Percentiles rank a stretch among this genome's conserved stretches.
Conservation (phyloP, 1,284 basidiomycete genomes). For the Heterobasidion irregulare region DNA sequence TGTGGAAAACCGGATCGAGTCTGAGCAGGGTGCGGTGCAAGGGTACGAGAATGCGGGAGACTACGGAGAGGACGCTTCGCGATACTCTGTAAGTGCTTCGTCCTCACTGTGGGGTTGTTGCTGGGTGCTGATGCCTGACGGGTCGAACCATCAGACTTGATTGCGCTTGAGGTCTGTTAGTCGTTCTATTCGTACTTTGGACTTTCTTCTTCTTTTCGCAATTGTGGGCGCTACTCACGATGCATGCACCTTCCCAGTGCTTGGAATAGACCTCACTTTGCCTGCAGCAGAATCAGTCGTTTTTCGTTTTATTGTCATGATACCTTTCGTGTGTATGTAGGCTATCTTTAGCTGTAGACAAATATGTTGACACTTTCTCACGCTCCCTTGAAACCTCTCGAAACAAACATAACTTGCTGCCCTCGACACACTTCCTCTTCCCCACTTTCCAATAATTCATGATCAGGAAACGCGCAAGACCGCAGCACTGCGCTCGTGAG, state of each 20-base stretch:
- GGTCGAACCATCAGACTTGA: no score
- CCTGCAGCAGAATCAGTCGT: no score
- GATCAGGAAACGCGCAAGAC: slow-evolving; percentile 60
- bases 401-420: neutral
- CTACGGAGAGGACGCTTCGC: neutral
- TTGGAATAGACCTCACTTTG: no score
- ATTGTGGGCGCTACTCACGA: no score
- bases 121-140: neutral
- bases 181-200: no score
- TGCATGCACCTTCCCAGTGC: no score
- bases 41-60: neutral
- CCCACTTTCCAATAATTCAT: slow-evolving; percentile 19
- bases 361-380: no score
- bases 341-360: no score
- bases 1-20: neutral
- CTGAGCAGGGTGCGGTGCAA: neutral
- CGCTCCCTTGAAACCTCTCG: neutral
- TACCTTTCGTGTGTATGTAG: no score
- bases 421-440: neutral
- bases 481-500: slow-evolving; percentile 42
- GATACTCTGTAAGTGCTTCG: neutral
- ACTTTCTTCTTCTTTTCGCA: no score
- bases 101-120: neutral
- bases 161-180: no score
- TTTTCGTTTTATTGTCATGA: no score